Evolutionary conservation across 495 filamentous ascomycete species (phyloP).

Genomic region (Talaromyces trachyspermus): DNA sequence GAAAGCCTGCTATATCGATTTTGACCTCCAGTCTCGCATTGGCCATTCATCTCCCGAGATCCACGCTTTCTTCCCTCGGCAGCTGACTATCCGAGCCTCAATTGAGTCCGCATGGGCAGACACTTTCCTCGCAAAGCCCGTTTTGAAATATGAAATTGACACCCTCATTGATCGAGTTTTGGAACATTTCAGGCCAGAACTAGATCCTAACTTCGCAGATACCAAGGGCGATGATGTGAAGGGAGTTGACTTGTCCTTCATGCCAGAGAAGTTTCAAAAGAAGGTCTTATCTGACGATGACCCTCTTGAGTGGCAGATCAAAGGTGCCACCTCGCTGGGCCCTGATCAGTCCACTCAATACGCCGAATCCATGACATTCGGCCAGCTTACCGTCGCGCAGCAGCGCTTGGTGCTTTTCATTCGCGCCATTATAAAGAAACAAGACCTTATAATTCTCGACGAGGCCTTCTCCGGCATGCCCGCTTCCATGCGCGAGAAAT

Average conservation of each 20-base stretch:
- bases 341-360: conserved; percentile 46
- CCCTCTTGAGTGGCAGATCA: not conserved
- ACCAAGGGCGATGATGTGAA: not conserved
- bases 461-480: conserved; percentile 92
- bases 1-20: conserved; percentile 74
- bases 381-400: conserved; percentile 64
- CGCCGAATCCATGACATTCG: conserved; percentile 63
- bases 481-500: conserved; percentile 72
- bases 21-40: conserved; percentile 83
- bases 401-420: conserved; percentile 83
- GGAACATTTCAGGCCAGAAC: conserved; percentile 65
- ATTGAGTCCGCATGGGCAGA: conserved; percentile 85
- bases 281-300: not conserved
- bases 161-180: conserved; percentile 57
- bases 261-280: not conserved
- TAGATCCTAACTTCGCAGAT: conserved; percentile 45
- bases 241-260: conserved; percentile 5
- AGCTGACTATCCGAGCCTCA: conserved; percentile 63
- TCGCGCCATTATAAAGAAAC: conserved; percentile 70
- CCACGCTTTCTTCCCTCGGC: conserved; percentile 81
- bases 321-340: conserved; percentile 3
- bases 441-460: conserved; percentile 85
- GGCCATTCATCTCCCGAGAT: conserved; percentile 92
- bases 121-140: conserved; percentile 67
- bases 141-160: conserved; percentile 45